Evolutionary conservation across 2,329 filamentous ascomycete species (phyloP).

Genomic region (Hymenoscyphus repandus): DNA sequence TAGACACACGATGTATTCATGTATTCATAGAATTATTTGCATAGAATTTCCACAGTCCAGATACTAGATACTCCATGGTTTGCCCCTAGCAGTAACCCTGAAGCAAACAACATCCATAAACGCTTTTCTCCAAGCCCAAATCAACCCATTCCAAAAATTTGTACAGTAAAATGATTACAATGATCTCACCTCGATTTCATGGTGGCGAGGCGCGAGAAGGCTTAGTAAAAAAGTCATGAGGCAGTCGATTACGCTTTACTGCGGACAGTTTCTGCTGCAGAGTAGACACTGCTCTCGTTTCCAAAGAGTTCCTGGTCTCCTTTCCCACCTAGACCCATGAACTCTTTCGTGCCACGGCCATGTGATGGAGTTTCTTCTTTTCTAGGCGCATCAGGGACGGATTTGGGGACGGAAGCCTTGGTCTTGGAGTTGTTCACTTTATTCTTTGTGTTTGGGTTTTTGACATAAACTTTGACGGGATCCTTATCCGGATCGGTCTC

Average conservation of each 20-base stretch:
- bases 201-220: too few relatives aligned
- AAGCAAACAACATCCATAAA: background rate
- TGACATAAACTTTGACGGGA: constrained; percentile 68
- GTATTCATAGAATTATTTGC: too few relatives aligned
- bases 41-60: too few relatives aligned
- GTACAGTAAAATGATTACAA: too few relatives aligned
- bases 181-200: too few relatives aligned
- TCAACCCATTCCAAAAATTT: background rate
- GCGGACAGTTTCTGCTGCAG: constrained; percentile 32
- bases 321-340: constrained; percentile 78
- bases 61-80: too few relatives aligned
- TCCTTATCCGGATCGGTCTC: constrained; percentile 47
- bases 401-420: constrained; percentile 25
- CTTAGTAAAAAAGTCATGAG: too few relatives aligned
- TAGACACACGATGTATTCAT: too few relatives aligned
- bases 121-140: constrained; percentile 12
- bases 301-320: constrained; percentile 76
- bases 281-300: constrained; percentile 50
- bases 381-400: constrained; percentile 30
- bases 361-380: constrained; percentile 64
- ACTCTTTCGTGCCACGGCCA: constrained; percentile 65
- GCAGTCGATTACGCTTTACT: too few relatives aligned
- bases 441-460: constrained; percentile 53
- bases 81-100: too few relatives aligned
- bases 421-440: constrained; percentile 38